Percentiles rank a stretch among this genome's conserved stretches.
These are phyloP conservation scores for Tetrahymena borealis DNA, from an alignment of 73 alveolate genomes.

Conservation along the genomic window DNA sequence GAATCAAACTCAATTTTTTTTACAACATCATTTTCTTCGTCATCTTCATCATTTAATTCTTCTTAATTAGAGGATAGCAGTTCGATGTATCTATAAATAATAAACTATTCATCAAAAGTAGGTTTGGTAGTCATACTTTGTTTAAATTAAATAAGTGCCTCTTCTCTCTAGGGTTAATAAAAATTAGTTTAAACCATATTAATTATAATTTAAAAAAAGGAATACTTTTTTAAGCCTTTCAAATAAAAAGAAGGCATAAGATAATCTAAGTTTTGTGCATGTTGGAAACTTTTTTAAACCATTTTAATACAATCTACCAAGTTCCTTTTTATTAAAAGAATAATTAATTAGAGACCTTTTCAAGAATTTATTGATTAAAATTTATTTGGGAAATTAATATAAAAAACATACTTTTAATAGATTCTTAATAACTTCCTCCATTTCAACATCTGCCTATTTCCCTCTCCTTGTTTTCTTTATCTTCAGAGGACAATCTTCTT, in stretches of 20 bases:
- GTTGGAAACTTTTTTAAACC: constrained; percentile 79
- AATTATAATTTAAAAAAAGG: background rate
- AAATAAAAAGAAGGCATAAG: constrained; percentile 82
- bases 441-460: constrained; percentile 14
- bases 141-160: constrained; percentile 8
- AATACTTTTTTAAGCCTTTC: constrained; percentile 66
- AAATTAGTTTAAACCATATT: background rate
- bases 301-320: constrained; percentile 67
- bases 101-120: constrained; percentile 6
- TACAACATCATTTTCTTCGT: constrained; percentile 22
- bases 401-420: background rate
- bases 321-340: constrained; percentile 50
- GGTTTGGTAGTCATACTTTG: constrained; percentile 3
- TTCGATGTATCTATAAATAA: constrained; percentile 27
- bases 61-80: background rate
- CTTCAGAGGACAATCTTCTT: constrained; percentile 74
- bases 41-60: constrained; percentile 8
- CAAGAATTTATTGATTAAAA: background rate
- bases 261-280: constrained; percentile 72
- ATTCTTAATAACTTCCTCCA: constrained; percentile 5
- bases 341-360: background rate
- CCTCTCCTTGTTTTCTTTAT: constrained; percentile 33
- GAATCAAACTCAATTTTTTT: constrained; percentile 20
- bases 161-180: constrained; percentile 1
- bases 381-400: background rate